Base-by-base conservation (phyloP, 1,139 yeast genomes). In the Lodderomyces pseudojiufengensis region DNA sequence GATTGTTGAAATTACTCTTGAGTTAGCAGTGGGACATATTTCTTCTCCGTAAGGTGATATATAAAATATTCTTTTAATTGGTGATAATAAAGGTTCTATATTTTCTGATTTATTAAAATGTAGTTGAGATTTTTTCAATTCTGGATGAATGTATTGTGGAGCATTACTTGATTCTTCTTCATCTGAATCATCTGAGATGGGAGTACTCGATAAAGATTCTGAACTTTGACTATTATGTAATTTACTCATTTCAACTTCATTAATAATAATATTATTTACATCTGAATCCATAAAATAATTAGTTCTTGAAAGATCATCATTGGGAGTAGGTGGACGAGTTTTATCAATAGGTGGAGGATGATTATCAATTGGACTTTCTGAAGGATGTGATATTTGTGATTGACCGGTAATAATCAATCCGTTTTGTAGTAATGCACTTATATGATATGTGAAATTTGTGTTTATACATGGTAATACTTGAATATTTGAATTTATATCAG, bases 371-470 rank as follows among this genome's bases (percentile, higher is more conserved):
- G 36, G 38, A 36, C 37, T 42, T 45, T 18, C 51, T 54, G 72
- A 63, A 2, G 97, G 97, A 57, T 90, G 97, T 0, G 96, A 87
- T 7, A 90, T 90, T 51, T 88, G 95, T 3, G 94, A 83, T 56
- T 90, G 97, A n/a, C 97, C 97, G 0, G 94, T 84, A 25, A 90
- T 83, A 3, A 84, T 65, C 6, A 75, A 65, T 1, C 94, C 95
- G 56, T 86, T 76, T 27, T 67, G 65, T 28, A 90, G 63, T 26
- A 75, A 50, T 0, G 96, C 97, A 39, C 94, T 80, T 14, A 90
- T 88, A 52, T 88, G 95, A 47, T 86, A 86, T 14, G 90, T 80
- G 59, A 84, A 85, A 50, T 82, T 85, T 12, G 95, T 84, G 51
- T 84, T 86, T 27, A 88, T 66, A 43, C 95, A 87, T 0, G 97